These are phyloP conservation scores for Pichia cactophila DNA, from an alignment of 1,139 yeast species.

Conservation along the genomic window DNA sequence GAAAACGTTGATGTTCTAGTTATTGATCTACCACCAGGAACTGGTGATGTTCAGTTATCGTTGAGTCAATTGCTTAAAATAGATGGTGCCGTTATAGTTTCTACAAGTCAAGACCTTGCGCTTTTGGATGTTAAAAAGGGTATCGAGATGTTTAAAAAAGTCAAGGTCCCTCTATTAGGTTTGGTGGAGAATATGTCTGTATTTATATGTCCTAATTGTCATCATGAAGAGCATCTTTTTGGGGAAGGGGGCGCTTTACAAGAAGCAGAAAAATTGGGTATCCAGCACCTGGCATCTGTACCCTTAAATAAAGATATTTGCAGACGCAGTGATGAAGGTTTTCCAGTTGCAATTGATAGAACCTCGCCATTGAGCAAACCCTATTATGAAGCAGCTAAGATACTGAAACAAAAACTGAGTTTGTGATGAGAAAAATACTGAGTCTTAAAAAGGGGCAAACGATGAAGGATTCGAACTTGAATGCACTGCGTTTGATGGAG, in stretches of 20 bases:
- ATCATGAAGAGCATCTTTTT: slow-evolving; percentile 67
- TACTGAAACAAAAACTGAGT: slow-evolving; percentile 21
- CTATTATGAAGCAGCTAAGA: slow-evolving; percentile 40
- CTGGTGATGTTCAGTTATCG: slow-evolving; percentile 83
- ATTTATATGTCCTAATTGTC: slow-evolving; percentile 67
- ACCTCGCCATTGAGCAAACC: slow-evolving; percentile 32
- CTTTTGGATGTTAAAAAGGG: slow-evolving; percentile 77
- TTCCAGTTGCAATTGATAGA: slow-evolving; percentile 51
- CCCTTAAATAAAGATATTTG: slow-evolving; percentile 65
- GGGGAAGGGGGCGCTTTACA: slow-evolving; percentile 58
- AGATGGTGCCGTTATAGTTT: slow-evolving; percentile 74
- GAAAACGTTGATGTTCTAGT: slow-evolving; percentile 61
- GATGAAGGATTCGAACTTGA: too few relatives aligned
- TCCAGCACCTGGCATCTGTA: slow-evolving; percentile 55
- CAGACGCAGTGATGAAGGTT: slow-evolving; percentile 52
- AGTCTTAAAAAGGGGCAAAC: neutral
- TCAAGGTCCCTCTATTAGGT: slow-evolving; percentile 67
- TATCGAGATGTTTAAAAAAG: slow-evolving; percentile 67
- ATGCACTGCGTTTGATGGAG: neutral
- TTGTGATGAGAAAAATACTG: neutral
- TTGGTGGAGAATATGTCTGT: slow-evolving; percentile 80
- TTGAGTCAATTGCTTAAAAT: slow-evolving; percentile 70
- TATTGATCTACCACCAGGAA: slow-evolving; percentile 87
- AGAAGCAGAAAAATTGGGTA: slow-evolving; percentile 46
- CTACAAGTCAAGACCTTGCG: slow-evolving; percentile 86